Conservation (phyloP, 2,329 filamentous ascomycete species). For the Paradendryphiella salina region DNA sequence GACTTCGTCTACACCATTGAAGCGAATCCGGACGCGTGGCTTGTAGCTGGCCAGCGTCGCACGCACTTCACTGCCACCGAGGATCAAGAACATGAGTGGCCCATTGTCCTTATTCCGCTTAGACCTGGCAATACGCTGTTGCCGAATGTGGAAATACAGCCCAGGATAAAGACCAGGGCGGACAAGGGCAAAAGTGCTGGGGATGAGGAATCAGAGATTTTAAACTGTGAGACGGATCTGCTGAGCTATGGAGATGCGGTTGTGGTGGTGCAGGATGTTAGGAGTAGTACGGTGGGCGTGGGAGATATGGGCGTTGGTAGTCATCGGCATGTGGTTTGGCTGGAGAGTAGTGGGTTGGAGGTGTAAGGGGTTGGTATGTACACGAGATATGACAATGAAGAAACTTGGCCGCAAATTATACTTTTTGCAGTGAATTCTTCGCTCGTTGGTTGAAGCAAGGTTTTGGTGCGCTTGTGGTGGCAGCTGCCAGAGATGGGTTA, state of each 20-base stretch:
- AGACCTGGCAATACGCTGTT: conserved; percentile 76
- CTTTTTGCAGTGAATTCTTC: neutral
- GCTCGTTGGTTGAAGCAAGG: neutral
- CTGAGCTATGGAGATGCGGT: conserved; percentile 77
- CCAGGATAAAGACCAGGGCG: conserved; percentile 52
- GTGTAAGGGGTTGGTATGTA: neutral
- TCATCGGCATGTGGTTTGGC: conserved; percentile 34
- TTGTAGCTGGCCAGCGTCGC: conserved; percentile 79
- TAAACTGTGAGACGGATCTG: conserved; percentile 77
- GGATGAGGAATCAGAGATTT: conserved; percentile 24
- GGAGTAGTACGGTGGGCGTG: conserved; percentile 61
- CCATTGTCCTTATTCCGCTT: conserved; percentile 77
- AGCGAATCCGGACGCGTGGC: conserved; percentile 75
- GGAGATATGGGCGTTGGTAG: conserved; percentile 32
- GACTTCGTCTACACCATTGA: conserved; percentile 85
- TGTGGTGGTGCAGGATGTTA: conserved; percentile 70
- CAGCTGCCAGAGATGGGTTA: too few relatives aligned
- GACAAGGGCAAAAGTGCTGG: conserved; percentile 18
- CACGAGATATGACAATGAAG: neutral
- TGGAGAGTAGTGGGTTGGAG: conserved; percentile 26
- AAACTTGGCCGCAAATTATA: neutral
- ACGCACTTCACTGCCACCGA: conserved; percentile 69
- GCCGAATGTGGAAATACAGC: conserved; percentile 75
- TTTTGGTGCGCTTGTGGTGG: too few relatives aligned
- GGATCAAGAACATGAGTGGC: conserved; percentile 58